phyloP scores from a whole-genome alignment of 2,329 filamentous ascomycete genomes.

The Aspergillus luchuensis region DNA sequence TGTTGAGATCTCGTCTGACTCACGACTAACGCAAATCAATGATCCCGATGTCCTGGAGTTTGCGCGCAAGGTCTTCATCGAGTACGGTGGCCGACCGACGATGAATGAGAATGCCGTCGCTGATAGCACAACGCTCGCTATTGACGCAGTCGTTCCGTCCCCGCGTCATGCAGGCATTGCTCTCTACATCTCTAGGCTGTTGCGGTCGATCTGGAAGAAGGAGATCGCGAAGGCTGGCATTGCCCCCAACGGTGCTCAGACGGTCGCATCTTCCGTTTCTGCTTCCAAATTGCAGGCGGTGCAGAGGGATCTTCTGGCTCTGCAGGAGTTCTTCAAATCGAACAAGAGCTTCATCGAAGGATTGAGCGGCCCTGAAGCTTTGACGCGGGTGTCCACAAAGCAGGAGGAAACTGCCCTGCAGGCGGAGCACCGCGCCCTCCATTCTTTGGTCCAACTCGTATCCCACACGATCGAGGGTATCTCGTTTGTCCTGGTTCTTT shows the following conservation, averaged over 20 bases:
- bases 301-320: slow-evolving; percentile 76
- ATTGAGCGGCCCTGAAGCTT: slow-evolving; percentile 82
- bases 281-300: slow-evolving; percentile 70
- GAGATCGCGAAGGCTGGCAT: slow-evolving; percentile 64
- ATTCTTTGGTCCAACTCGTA: slow-evolving; percentile 81
- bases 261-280: slow-evolving; percentile 67
- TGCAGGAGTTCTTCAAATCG: slow-evolving; percentile 79
- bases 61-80: slow-evolving; percentile 85
- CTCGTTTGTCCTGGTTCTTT: slow-evolving; percentile 90
- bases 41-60: slow-evolving; percentile 85
- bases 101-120: slow-evolving; percentile 74
- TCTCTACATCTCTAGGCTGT: slow-evolving; percentile 82
- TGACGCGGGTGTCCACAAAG: slow-evolving; percentile 74
- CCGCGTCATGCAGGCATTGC: slow-evolving; percentile 86
- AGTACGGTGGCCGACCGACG: slow-evolving; percentile 84
- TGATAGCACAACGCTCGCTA: slow-evolving; percentile 63
- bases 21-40: slow-evolving; percentile 68
- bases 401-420: slow-evolving; percentile 91
- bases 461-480: slow-evolving; percentile 93
- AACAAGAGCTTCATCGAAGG: slow-evolving; percentile 94
- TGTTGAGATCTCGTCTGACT: slow-evolving; percentile 72
- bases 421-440: slow-evolving; percentile 89
- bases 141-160: slow-evolving; percentile 84
- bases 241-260: slow-evolving; percentile 61
- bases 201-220: slow-evolving; percentile 85